These are phyloP conservation scores for Naematelia encephala DNA, from an alignment of 768 basidiomycete species.

Conservation along the genomic window DNA sequence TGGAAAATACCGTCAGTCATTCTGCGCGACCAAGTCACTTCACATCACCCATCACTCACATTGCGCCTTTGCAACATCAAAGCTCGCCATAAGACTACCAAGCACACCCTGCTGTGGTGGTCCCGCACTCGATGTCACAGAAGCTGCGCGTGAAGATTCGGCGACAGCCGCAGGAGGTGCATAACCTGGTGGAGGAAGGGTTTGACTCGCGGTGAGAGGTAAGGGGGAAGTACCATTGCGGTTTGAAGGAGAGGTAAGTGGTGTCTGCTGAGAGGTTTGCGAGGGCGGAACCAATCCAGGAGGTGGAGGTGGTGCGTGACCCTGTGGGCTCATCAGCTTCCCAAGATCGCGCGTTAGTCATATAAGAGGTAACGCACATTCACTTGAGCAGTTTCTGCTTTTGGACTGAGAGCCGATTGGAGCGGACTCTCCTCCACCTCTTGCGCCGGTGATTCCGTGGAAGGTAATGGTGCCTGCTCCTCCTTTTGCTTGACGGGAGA, in stretches of 20 bases:
- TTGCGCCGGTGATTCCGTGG: slow-evolving; percentile 10
- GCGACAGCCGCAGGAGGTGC: slow-evolving; percentile 4
- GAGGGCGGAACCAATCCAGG: slow-evolving; percentile 14
- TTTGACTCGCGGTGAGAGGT: not conserved
- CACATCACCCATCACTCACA: slow-evolving; percentile 55
- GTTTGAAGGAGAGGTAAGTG: not conserved
- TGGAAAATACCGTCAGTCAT: slow-evolving; percentile 10
- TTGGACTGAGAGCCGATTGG: slow-evolving; percentile 5
- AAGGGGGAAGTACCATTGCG: not conserved
- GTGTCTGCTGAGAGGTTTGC: not conserved
- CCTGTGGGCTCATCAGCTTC: slow-evolving; percentile 15
- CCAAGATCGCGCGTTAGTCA: too few relatives aligned
- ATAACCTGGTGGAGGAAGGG: not conserved
- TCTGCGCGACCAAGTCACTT: not conserved
- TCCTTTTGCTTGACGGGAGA: slow-evolving; percentile 5
- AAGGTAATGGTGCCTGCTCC: slow-evolving; percentile 7
- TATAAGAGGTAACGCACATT: slow-evolving; percentile 19
- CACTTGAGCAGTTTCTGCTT: slow-evolving; percentile 12
- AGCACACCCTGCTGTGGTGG: slow-evolving; percentile 57
- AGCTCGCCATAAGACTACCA: slow-evolving; percentile 88
- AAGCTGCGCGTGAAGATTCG: slow-evolving; percentile 25
- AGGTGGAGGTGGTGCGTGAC: slow-evolving; percentile 28
- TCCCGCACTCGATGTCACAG: slow-evolving; percentile 4
- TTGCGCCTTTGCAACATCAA: slow-evolving; percentile 95
- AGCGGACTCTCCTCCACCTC: slow-evolving; percentile 3